Percentiles rank a stretch among this genome's conserved stretches.
phyloP scores from a whole-genome alignment of 495 filamentous ascomycete species.

The Emericellopsis terricola region DNA sequence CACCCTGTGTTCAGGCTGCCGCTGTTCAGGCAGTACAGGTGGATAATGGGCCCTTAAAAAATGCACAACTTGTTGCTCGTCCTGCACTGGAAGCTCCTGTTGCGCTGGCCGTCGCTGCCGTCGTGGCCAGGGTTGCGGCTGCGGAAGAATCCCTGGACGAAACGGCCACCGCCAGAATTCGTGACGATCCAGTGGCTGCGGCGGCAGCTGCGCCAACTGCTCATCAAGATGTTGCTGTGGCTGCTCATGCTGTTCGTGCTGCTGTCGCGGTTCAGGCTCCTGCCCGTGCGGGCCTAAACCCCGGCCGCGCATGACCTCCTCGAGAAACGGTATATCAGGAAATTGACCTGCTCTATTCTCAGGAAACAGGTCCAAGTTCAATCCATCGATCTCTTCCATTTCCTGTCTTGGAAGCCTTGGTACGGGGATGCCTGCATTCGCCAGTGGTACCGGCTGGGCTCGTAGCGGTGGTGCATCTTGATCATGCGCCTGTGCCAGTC shows the following conservation, averaged over 20 bases:
- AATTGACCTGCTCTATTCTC: not conserved
- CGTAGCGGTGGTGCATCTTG: too few relatives aligned
- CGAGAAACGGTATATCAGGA: too few relatives aligned
- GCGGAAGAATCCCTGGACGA: not conserved
- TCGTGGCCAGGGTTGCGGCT: not conserved
- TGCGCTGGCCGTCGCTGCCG: not conserved
- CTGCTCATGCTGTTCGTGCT: not conserved
- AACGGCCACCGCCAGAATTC: not conserved
- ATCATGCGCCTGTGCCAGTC: too few relatives aligned
- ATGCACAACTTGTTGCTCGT: not conserved
- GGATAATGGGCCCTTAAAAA: too few relatives aligned
- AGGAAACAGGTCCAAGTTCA: not conserved
- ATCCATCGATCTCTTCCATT: not conserved
- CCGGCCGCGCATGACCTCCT: not conserved
- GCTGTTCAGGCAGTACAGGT: too few relatives aligned
- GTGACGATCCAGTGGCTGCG: too few relatives aligned
- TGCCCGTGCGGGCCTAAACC: not conserved
- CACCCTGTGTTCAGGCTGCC: too few relatives aligned
- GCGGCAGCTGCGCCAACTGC: not conserved
- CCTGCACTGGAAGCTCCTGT: not conserved
- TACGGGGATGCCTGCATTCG: too few relatives aligned
- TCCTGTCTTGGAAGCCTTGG: not conserved
- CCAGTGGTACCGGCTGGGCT: too few relatives aligned
- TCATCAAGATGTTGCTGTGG: not conserved
- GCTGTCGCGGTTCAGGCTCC: not conserved